Percentiles rank a stretch among this genome's conserved stretches.
phyloP scores from a whole-genome alignment of 1,284 basidiomycete species.

The Pascua guehoae region DNA sequence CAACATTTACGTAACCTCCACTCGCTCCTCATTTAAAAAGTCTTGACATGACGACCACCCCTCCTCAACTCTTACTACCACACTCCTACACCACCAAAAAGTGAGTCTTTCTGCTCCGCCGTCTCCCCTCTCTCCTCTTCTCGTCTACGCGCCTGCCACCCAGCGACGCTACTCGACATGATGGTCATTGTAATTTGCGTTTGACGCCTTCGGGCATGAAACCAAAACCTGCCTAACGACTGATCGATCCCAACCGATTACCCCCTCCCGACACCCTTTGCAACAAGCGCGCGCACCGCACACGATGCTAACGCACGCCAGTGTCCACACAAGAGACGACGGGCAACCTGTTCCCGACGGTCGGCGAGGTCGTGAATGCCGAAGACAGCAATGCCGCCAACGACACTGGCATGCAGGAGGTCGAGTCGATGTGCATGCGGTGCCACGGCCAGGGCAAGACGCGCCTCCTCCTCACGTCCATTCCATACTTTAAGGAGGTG shows the following conservation, averaged over 20 bases:
- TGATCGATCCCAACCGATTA: slow-evolving; percentile 22
- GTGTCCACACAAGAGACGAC: slow-evolving; percentile 15
- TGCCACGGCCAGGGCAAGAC: slow-evolving; percentile 92
- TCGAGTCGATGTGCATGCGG: slow-evolving; percentile 92
- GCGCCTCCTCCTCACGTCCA: slow-evolving; percentile 84
- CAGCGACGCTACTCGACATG: slow-evolving; percentile 19
- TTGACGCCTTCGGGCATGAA: slow-evolving; percentile 40
- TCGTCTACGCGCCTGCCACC: neutral
- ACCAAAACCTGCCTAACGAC: slow-evolving; percentile 46
- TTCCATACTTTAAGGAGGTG: slow-evolving; percentile 94
- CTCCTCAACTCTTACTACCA: neutral
- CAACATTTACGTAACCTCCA: no score
- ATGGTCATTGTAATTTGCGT: slow-evolving; percentile 50
- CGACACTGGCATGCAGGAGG: slow-evolving; percentile 59
- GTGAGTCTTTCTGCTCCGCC: neutral
- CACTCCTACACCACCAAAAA: neutral
- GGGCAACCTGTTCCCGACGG: slow-evolving; percentile 44
- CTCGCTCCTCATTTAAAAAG: no score
- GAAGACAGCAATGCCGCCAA: slow-evolving; percentile 56
- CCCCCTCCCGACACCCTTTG: neutral
- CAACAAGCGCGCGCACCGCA: no score
- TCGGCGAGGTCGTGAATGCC: slow-evolving; percentile 46
- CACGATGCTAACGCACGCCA: slow-evolving; percentile 1
- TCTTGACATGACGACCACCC: no score
- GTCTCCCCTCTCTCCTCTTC: neutral